Evolutionary conservation across 768 basidiomycete genomes (phyloP).

Genomic region (Boletus subparvulus): DNA sequence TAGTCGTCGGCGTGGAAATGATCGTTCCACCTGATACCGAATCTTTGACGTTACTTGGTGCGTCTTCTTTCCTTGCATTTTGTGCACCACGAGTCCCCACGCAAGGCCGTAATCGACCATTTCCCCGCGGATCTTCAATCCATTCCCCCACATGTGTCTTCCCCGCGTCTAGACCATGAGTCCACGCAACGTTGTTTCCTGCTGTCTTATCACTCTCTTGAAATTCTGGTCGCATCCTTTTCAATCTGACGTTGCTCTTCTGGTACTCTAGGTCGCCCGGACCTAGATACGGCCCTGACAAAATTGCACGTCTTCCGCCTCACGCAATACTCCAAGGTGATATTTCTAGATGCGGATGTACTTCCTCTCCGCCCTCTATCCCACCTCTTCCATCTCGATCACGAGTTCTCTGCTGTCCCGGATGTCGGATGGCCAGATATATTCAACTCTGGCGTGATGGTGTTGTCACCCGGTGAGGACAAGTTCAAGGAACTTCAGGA

Average conservation of each 20-base stretch:
- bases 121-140: slow-evolving; percentile 8
- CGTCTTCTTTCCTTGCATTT: slow-evolving; percentile 9
- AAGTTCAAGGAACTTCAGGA: slow-evolving; percentile 76
- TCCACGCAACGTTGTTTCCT: slow-evolving; percentile 20
- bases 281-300: slow-evolving; percentile 91
- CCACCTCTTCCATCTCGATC: slow-evolving; percentile 82
- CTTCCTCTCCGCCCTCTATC: slow-evolving; percentile 86
- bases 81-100: slow-evolving; percentile 2
- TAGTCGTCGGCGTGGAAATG: slow-evolving; percentile 90
- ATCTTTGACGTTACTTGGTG: slow-evolving; percentile 83
- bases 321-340: slow-evolving; percentile 77
- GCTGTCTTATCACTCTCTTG: slow-evolving; percentile 13
- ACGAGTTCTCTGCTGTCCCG: slow-evolving; percentile 90
- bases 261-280: slow-evolving; percentile 73
- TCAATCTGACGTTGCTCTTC: slow-evolving; percentile 13
- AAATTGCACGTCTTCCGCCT: slow-evolving; percentile 96
- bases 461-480: slow-evolving; percentile 75
- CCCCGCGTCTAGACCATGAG: slow-evolving; percentile 9
- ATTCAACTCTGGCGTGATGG: slow-evolving; percentile 97
- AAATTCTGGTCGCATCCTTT: neutral
- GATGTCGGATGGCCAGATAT: slow-evolving; percentile 99
- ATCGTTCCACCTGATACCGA: slow-evolving; percentile 68
- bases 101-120: neutral
- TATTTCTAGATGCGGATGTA: slow-evolving; percentile 92
- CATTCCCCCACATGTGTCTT: slow-evolving; percentile 9